Evolutionary conservation across 2,329 filamentous ascomycete species (phyloP), one percentile per base, ranked within the genome.

Genomic region (Colletotrichum orchidophilum): DNA sequence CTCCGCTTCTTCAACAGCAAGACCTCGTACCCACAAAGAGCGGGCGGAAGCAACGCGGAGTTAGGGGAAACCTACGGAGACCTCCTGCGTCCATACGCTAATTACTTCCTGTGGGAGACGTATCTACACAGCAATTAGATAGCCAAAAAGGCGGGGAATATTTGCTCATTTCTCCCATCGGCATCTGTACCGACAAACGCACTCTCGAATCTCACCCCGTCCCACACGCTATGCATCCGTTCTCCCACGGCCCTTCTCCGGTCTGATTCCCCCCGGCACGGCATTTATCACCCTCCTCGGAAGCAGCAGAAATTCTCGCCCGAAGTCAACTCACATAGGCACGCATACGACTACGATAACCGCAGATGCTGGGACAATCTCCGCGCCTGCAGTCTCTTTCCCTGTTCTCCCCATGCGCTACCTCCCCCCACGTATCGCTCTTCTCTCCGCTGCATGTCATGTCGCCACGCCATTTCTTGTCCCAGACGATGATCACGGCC

Each of bases 241-340:
- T 21, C 54, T 33, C 42, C 24, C 58, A 46, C 68, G 68, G 68
- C 68, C 63, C 63, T 63, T 63, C 52, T 63, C 29, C 68, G 57
- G 63, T 31, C 39, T 54, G 63, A 59, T 58, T 66, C 63, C 53
- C 53, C 27, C 31, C 12, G 29, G 35, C 46, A 24, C 18, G 27
- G 54, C 24, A 52, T 12, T 42, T 21, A 49, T 58, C 54, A 18
- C 64, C 33, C n/a, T 46, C 39, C 39, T n/a, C 26, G 26, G 31
- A 26, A 31, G 11, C 46, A 50, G 42, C 42, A 7, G 24, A 29
- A 27, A 53, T 15, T 11, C 39, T 61, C 39, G 39, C 27, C 27
- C 27, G 39, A 50, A 61, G 24, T 33, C 3, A 7, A 13, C 39
- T n/a, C 12, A 24, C 39, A 42, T n/a, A 18, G 24, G 39, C n/a